These are phyloP conservation scores for Ramularia endophylla DNA, from an alignment of 2,329 filamentous ascomycete species.

Conservation along the genomic window DNA sequence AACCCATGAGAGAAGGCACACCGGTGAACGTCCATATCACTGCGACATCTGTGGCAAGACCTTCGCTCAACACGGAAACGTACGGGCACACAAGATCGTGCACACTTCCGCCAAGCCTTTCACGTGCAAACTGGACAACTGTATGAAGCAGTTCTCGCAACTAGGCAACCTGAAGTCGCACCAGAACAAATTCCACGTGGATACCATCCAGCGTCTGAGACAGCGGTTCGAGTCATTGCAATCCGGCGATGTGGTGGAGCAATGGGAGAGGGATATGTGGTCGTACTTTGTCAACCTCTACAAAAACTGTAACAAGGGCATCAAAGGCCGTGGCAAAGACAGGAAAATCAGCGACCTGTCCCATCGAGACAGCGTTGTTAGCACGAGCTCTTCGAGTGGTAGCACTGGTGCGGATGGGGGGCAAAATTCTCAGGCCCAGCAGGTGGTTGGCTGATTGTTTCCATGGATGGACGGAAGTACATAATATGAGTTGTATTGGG, in stretches of 20 bases:
- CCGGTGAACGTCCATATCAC: slow-evolving; percentile 75
- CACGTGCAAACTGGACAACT: slow-evolving; percentile 73
- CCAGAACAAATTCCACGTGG: slow-evolving; percentile 86
- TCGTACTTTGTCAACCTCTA: slow-evolving; percentile 83
- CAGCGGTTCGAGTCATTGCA: slow-evolving; percentile 60
- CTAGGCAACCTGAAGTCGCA: slow-evolving; percentile 93
- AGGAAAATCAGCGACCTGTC: slow-evolving; percentile 52
- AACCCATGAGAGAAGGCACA: slow-evolving; percentile 84
- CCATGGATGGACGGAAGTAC: too few species aligned
- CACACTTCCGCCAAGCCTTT: slow-evolving; percentile 74
- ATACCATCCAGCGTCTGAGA: slow-evolving; percentile 65
- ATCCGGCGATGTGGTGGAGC: slow-evolving; percentile 57
- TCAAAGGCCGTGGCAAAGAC: slow-evolving; percentile 90
- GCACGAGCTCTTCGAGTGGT: background rate
- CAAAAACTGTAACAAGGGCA: slow-evolving; percentile 97
- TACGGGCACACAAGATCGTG: slow-evolving; percentile 75
- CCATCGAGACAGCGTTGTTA: slow-evolving; percentile 15
- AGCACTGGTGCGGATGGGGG: too few species aligned
- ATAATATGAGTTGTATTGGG: too few species aligned
- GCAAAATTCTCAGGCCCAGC: too few species aligned
- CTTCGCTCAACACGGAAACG: slow-evolving; percentile 81
- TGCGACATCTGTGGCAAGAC: slow-evolving; percentile 75
- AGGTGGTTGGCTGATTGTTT: too few species aligned
- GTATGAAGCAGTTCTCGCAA: slow-evolving; percentile 83
- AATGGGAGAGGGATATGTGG: slow-evolving; percentile 70